A percentile compares a stretch with the other conserved stretches of the same genome.
These are phyloP conservation scores for Thermochaetoides dissita DNA, from an alignment of 2,329 filamentous ascomycete species.

Conservation along the genomic window DNA sequence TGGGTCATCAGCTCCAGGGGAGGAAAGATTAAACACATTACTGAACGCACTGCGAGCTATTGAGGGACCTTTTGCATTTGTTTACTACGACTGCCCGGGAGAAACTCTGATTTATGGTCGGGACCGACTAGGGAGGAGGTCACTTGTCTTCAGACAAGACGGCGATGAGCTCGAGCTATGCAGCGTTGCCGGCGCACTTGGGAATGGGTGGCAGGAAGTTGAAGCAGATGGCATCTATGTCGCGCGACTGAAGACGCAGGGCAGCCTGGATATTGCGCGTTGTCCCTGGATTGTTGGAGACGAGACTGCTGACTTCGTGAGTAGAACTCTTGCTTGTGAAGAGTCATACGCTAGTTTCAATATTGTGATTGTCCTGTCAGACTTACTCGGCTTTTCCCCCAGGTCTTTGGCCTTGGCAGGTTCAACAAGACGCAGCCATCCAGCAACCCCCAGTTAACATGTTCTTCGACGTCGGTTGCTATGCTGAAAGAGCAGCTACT, in stretches of 20 bases:
- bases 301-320: conserved; percentile 29
- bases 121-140: conserved; percentile 77
- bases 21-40: conserved; percentile 22
- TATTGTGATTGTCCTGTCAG: conserved; percentile 18
- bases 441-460: conserved; percentile 17
- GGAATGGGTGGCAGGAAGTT: conserved; percentile 58
- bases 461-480: conserved; percentile 36
- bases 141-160: conserved; percentile 46
- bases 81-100: conserved; percentile 56
- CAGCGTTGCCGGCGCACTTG: conserved; percentile 49
- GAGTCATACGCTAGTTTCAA: not conserved
- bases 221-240: conserved; percentile 71
- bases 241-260: conserved; percentile 34
- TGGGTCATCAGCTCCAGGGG: not conserved
- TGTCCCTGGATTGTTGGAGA: conserved; percentile 22
- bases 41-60: conserved; percentile 44
- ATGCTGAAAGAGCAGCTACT: conserved; percentile 40
- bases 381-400: conserved; percentile 24
- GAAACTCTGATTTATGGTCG: conserved; percentile 64
- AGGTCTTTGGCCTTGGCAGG: conserved; percentile 40
- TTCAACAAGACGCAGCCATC: conserved; percentile 36
- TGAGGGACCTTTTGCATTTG: conserved; percentile 78
- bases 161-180: conserved; percentile 43
- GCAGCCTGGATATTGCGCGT: not conserved
- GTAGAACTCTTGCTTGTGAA: conserved; percentile 16